Conservation (phyloP, 1,284 basidiomycete genomes). For the Paramarasmius palmivorus region DNA sequence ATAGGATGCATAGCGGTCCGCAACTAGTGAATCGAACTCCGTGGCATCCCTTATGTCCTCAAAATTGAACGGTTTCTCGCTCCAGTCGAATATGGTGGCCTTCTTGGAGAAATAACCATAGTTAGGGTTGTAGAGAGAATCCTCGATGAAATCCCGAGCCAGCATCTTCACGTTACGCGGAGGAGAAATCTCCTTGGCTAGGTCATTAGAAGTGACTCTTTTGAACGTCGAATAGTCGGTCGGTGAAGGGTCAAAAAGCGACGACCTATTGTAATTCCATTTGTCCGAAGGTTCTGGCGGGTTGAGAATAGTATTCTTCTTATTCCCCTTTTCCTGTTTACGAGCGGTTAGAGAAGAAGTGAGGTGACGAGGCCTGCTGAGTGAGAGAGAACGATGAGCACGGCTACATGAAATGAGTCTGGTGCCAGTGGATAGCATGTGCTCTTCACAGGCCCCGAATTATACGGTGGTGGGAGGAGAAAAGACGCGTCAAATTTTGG, state of each 20-base stretch:
- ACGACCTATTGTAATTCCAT: conserved; percentile 71
- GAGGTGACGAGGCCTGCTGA: background rate
- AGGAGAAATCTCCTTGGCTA: conserved; percentile 61
- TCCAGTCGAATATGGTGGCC: conserved; percentile 81
- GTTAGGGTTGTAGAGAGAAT: conserved; percentile 94
- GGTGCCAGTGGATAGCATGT: conserved; percentile 4
- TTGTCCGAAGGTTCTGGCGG: conserved; percentile 38
- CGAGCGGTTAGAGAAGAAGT: conserved; percentile 2
- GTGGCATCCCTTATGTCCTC: conserved; percentile 61
- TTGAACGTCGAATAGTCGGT: conserved; percentile 55
- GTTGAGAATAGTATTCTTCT: background rate
- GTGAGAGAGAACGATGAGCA: background rate
- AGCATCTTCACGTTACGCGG: conserved; percentile 92
- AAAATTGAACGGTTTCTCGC: conserved; percentile 75
- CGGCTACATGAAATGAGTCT: background rate
- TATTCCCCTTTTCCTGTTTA: conserved; percentile 1
- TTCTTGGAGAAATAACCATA: conserved; percentile 98
- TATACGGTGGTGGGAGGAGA: background rate
- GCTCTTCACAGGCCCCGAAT: background rate
- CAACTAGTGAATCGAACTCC: conserved; percentile 84
- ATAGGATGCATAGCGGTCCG: conserved; percentile 73
- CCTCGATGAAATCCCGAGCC: conserved; percentile 95
- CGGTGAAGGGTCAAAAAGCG: conserved; percentile 48
- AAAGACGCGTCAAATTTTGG: background rate
- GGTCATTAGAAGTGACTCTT: conserved; percentile 73